A percentile compares a stretch with the other conserved stretches of the same genome.
Evolutionary conservation across 495 filamentous ascomycete species (phyloP).

Genomic region (Staphylotrichum tortipilum): DNA sequence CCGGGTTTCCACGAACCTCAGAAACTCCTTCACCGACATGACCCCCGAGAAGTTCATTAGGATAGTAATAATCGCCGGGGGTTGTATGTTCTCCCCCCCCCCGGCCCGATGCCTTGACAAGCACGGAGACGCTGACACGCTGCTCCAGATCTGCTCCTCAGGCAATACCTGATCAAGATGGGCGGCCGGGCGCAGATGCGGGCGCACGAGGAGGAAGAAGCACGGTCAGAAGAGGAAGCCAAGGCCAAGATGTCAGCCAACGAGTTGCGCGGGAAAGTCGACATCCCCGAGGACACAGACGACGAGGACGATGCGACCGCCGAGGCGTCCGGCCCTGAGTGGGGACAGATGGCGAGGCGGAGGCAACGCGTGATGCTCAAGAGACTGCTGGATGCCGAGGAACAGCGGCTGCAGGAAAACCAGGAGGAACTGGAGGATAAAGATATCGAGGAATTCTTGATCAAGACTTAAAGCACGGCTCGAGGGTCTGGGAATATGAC

Average conservation of each 20-base stretch:
- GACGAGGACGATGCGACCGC: slow-evolving; percentile 29
- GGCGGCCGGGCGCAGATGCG: slow-evolving; percentile 36
- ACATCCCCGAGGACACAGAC: slow-evolving; percentile 49
- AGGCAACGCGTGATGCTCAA: slow-evolving; percentile 54
- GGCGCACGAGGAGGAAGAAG: slow-evolving; percentile 37
- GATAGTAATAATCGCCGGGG: slow-evolving; percentile 49
- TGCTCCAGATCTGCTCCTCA: slow-evolving; percentile 53
- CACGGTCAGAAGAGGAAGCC: slow-evolving; percentile 19
- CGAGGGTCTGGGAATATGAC: no score
- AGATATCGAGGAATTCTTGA: slow-evolving; percentile 63
- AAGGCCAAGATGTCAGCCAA: slow-evolving; percentile 40
- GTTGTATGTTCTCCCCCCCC: slow-evolving; percentile 14
- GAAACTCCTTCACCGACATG: slow-evolving; percentile 46
- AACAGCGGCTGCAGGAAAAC: slow-evolving; percentile 33
- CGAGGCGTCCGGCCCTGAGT: slow-evolving; percentile 41
- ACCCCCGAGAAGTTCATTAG: slow-evolving; percentile 51
- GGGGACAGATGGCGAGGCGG: slow-evolving; percentile 53
- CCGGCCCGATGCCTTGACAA: background rate
- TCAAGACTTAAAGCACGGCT: slow-evolving; percentile 29
- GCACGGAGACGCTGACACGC: background rate
- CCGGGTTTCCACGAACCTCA: slow-evolving; percentile 48
- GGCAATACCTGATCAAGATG: slow-evolving; percentile 53
- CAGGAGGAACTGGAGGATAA: slow-evolving; percentile 53
- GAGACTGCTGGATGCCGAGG: slow-evolving; percentile 45
- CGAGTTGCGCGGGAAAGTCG: slow-evolving; percentile 41